Evolutionary conservation across 495 filamentous ascomycete genomes (phyloP).

Genomic region (Penicillium dipodomyicola): DNA sequence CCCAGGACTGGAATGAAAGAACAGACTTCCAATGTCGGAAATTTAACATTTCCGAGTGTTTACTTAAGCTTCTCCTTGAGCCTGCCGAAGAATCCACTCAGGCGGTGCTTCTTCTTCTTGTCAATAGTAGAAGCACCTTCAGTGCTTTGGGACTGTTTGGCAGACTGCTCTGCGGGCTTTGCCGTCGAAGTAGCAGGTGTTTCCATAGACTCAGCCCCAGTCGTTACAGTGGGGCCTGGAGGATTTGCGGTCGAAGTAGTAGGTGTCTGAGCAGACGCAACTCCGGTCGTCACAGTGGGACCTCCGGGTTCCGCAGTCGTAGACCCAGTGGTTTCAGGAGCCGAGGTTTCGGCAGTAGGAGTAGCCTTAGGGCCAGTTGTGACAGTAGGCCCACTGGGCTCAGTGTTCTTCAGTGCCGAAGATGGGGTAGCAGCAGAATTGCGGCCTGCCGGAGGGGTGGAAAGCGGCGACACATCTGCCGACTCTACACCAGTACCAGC

Average conservation of each 20-base stretch:
- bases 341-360: slow-evolving; percentile 20
- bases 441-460: slow-evolving; percentile 33
- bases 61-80: slow-evolving; percentile 52
- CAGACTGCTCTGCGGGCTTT: slow-evolving; percentile 17
- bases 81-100: slow-evolving; percentile 48
- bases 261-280: slow-evolving; percentile 20
- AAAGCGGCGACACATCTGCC: slow-evolving; percentile 45
- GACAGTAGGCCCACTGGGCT: slow-evolving; percentile 28
- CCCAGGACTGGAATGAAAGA: background rate
- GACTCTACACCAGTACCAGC: slow-evolving; percentile 27
- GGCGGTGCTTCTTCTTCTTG: slow-evolving; percentile 45
- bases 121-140: slow-evolving; percentile 18
- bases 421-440: slow-evolving; percentile 15
- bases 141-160: slow-evolving; percentile 18
- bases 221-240: slow-evolving; percentile 35
- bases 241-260: slow-evolving; percentile 21
- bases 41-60: slow-evolving; percentile 5
- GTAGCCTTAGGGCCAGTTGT: slow-evolving; percentile 36
- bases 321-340: slow-evolving; percentile 24
- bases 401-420: slow-evolving; percentile 13
- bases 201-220: slow-evolving; percentile 26
- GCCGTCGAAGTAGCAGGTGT: slow-evolving; percentile 22
- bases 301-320: slow-evolving; percentile 20
- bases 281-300: slow-evolving; percentile 39
- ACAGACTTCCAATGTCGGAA: background rate